Evolutionary conservation across 2,329 filamentous ascomycete species (phyloP).

Genomic region (Scytalidium sp.): DNA sequence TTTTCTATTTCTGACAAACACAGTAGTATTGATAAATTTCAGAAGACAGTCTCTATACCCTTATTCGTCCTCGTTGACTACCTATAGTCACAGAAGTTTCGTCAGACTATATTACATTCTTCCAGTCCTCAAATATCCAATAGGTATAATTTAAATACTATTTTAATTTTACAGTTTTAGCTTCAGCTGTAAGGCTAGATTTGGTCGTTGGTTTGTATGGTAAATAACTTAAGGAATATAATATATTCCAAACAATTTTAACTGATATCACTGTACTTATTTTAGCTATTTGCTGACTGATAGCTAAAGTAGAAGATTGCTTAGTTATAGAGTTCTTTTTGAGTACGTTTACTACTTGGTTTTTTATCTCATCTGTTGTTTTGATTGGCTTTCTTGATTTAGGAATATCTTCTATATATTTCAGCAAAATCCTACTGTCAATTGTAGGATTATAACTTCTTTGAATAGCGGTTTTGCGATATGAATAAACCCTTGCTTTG

Average conservation of each 20-base stretch:
- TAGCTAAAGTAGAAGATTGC: not conserved
- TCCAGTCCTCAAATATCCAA: constrained; percentile 14
- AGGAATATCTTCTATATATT: constrained; percentile 3
- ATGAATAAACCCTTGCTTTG: not conserved
- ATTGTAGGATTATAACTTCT: not conserved
- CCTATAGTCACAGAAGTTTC: constrained; percentile 9
- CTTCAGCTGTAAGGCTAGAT: constrained; percentile 3
- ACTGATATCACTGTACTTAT: constrained; percentile 3
- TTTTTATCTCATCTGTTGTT: constrained; percentile 1
- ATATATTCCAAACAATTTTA: constrained; percentile 2
- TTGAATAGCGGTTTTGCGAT: not conserved
- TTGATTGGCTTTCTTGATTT: constrained; percentile 1
- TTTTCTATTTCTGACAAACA: constrained; percentile 5
- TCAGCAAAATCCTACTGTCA: not conserved
- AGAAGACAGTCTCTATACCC: constrained; percentile 1
- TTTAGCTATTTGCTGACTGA: not conserved
- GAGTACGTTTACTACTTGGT: constrained; percentile 1
- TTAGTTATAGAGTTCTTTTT: constrained; percentile 1
- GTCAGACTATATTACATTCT: constrained; percentile 14
- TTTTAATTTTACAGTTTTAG: constrained; percentile 3
- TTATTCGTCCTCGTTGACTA: constrained; percentile 5
- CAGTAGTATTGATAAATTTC: constrained; percentile 4
- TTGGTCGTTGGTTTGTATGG: constrained; percentile 5
- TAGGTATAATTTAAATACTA: constrained; percentile 10
- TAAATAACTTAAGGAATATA: constrained; percentile 2